Evolutionary conservation across 1,284 basidiomycete species (phyloP).

Genomic region (Ustilago lituana): DNA sequence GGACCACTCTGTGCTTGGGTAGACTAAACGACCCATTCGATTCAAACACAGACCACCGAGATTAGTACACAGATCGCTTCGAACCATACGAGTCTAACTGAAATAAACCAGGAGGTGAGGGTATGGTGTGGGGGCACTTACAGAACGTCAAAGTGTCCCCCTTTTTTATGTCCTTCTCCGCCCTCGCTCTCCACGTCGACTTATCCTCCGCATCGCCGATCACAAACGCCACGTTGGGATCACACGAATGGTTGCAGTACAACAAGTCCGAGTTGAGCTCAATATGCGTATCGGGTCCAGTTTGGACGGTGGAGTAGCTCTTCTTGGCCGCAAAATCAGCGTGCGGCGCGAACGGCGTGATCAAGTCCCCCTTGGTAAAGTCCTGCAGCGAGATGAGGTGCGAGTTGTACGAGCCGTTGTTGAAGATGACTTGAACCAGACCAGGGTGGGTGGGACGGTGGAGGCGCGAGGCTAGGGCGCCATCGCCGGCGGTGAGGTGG

Average conservation of each 20-base stretch:
- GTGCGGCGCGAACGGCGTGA: constrained; percentile 46
- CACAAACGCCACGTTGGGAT: constrained; percentile 55
- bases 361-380: constrained; percentile 40
- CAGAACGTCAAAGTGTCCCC: constrained; percentile 62
- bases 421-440: constrained; percentile 56
- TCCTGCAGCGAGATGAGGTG: constrained; percentile 47
- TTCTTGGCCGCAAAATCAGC: constrained; percentile 37
- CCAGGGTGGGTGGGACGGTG: constrained; percentile 59
- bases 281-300: constrained; percentile 47
- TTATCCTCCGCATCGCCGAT: constrained; percentile 33
- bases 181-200: constrained; percentile 42
- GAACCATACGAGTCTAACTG: no score
- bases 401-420: constrained; percentile 61
- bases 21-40: constrained; percentile 39
- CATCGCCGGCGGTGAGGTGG: constrained; percentile 57
- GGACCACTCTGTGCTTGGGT: constrained; percentile 63
- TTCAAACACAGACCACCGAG: no score
- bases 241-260: constrained; percentile 65
- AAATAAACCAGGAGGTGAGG: no score
- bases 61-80: no score
- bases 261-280: constrained; percentile 63
- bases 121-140: no score
- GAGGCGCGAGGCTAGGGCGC: constrained; percentile 22
- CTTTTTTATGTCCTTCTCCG: constrained; percentile 50
- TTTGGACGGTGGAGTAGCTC: constrained; percentile 62